Percentiles rank a stretch among this genome's conserved stretches.
Evolutionary conservation across 2,329 filamentous ascomycete species (phyloP).

Genomic region (Aspergillus sergii): DNA sequence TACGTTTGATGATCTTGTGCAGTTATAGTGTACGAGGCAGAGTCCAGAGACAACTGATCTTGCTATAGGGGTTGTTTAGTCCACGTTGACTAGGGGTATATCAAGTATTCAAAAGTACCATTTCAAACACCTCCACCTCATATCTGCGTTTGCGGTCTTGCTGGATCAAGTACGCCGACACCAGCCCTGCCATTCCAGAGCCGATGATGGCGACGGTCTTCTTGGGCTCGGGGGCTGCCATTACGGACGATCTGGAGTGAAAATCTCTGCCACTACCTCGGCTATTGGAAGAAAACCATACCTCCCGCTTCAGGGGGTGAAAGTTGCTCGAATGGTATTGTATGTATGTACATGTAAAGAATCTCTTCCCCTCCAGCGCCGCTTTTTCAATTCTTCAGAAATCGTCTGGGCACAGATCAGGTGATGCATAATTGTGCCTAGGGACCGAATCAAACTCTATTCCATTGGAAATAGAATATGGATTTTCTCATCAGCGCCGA

Average conservation of each 20-base stretch:
- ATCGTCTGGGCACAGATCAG: not conserved
- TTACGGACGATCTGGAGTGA: not conserved
- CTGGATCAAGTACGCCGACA: constrained; percentile 49
- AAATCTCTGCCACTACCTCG: not conserved
- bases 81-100: not conserved
- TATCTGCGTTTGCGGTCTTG: constrained; percentile 45
- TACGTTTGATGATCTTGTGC: constrained; percentile 21
- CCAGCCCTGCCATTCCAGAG: constrained; percentile 53
- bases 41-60: constrained; percentile 47
- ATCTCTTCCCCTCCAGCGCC: no score
- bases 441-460: not conserved
- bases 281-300: not conserved
- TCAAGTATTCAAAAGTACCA: constrained; percentile 32
- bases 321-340: not conserved
- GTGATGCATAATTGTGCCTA: not conserved
- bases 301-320: not conserved
- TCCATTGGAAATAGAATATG: not conserved
- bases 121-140: constrained; percentile 50
- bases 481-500: not conserved
- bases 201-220: constrained; percentile 49
- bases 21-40: constrained; percentile 46
- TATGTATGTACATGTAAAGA: not conserved
- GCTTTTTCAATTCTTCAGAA: not conserved
- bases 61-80: constrained; percentile 33
- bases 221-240: not conserved